These are phyloP conservation scores for Tulasnella sp. DNA, from an alignment of 768 basidiomycete species.

Conservation along the genomic window DNA sequence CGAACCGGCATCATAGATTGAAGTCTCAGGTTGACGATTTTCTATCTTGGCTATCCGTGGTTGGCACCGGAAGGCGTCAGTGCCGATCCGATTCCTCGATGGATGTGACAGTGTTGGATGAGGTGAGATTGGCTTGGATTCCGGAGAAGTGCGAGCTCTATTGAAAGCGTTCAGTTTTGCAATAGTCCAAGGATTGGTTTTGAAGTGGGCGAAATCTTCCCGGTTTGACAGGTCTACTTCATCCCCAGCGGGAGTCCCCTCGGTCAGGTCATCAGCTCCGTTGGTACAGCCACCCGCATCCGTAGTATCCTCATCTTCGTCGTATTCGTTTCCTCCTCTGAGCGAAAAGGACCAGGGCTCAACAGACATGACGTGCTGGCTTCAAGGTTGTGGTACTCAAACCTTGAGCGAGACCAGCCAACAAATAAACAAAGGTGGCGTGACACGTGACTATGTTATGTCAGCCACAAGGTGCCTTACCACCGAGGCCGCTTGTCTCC, in stretches of 20 bases:
- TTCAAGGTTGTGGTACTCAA: background rate
- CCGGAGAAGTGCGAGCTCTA: background rate
- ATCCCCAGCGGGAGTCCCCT: conserved; percentile 28
- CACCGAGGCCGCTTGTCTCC: too few relatives aligned
- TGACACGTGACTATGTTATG: background rate
- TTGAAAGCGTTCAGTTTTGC: conserved; percentile 68
- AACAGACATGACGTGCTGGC: background rate
- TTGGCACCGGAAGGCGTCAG: background rate
- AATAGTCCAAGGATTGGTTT: conserved; percentile 72
- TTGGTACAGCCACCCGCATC: background rate
- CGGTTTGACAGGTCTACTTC: conserved; percentile 56
- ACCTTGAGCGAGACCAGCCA: too few relatives aligned
- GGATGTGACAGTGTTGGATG: background rate
- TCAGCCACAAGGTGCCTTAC: background rate
- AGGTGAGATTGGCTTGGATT: background rate
- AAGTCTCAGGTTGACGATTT: background rate
- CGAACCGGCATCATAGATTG: background rate
- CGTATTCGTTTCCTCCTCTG: background rate
- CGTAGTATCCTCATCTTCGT: background rate
- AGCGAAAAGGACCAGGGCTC: conserved; percentile 13
- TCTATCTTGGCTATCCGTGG: background rate
- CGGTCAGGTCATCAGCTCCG: background rate
- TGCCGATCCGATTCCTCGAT: background rate
- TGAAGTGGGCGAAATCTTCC: conserved; percentile 55
- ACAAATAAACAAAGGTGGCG: background rate